Percentiles rank a stretch among this genome's conserved stretches.
phyloP scores from a whole-genome alignment of 495 filamentous ascomycete genomes.

The Aspergillus homomorphus region DNA sequence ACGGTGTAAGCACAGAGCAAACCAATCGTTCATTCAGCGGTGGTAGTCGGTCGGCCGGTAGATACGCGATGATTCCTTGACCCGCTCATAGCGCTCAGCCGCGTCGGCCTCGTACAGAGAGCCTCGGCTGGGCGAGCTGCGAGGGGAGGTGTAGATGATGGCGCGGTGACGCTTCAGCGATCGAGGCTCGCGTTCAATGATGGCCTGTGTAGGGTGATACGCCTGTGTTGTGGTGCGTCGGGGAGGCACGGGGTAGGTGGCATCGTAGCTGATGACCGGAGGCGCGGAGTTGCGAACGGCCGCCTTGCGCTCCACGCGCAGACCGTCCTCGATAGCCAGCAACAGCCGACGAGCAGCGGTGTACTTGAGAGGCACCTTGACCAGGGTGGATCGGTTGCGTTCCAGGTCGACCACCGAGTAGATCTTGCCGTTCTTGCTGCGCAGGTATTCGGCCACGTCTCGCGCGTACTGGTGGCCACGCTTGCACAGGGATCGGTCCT shows the following conservation, averaged over 20 bases:
- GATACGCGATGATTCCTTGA: slow-evolving; percentile 30
- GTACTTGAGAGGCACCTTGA: slow-evolving; percentile 48
- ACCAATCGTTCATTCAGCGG: slow-evolving; percentile 21
- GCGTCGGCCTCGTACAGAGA: slow-evolving; percentile 41
- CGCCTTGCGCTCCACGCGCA: slow-evolving; percentile 34
- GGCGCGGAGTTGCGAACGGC: slow-evolving; percentile 13
- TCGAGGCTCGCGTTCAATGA: slow-evolving; percentile 40
- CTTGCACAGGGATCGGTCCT: slow-evolving; percentile 43
- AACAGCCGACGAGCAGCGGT: slow-evolving; percentile 41
- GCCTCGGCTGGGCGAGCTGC: slow-evolving; percentile 38
- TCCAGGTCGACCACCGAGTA: slow-evolving; percentile 50
- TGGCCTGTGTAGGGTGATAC: slow-evolving; percentile 23
- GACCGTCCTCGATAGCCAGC: slow-evolving; percentile 46
- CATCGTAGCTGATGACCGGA: slow-evolving; percentile 41
- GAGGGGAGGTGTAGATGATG: slow-evolving; percentile 40
- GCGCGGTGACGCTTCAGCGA: slow-evolving; percentile 28
- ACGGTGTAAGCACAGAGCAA: neutral
- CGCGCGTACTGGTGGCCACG: slow-evolving; percentile 45
- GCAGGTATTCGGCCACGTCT: slow-evolving; percentile 49
- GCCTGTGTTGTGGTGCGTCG: slow-evolving; percentile 20
- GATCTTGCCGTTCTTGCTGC: slow-evolving; percentile 45
- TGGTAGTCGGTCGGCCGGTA: slow-evolving; percentile 31
- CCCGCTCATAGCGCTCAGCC: slow-evolving; percentile 38
- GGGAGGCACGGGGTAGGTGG: slow-evolving; percentile 36
- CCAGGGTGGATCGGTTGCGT: slow-evolving; percentile 37